Base-by-base conservation (phyloP, 257 asterid genomes). In the Nicotiana sylvestris region DNA sequence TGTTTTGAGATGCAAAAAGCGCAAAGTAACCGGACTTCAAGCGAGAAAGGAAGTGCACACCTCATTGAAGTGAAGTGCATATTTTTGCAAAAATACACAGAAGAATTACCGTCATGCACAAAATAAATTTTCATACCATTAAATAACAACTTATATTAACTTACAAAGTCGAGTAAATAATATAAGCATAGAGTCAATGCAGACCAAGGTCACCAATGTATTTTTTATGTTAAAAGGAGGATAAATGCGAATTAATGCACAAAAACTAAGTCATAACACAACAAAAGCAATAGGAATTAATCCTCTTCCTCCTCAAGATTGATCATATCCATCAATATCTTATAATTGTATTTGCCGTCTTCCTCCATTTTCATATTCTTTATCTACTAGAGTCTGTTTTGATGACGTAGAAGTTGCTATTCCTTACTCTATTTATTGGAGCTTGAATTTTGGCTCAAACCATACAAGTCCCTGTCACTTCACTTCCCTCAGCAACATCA, bases 271-370 rank as follows among this genome's bases (percentile, higher is more conserved):
- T 72, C 79, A 25, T 13, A 12, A 13, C 32, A 25, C 61, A 21
- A 49, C 13, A 25, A 39, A 46, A 5, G 51, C 46, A 72, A 72
- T 70, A 70, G 78, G 78, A 70, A 43, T 39, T 53, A 21, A 72
- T 78, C 87, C 78, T 84, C 83, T 66, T 56, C 77, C 55, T 86
- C 89, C 77, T 86, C 89, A 85, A 88, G 87, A 32, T 87, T 86
- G 81, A 43, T 81, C 78, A 46, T 81, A 68, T 51, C 66, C 33
- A 67, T 66, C 85, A 27, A 74, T 51, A 30, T 37, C 82, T 56
- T 64, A 21, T 30, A 53, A 83, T 66, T 29, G 30, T 7, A 27
- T 53, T 65, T 55, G 68, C 68, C 67, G 0, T 83, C 77, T 29
- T 67, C 84, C 43, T 76, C 68, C 29, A 55, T 67, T 55, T 43